Conservation (phyloP, 306 rosid species). For the Trifolium fragiferum region DNA sequence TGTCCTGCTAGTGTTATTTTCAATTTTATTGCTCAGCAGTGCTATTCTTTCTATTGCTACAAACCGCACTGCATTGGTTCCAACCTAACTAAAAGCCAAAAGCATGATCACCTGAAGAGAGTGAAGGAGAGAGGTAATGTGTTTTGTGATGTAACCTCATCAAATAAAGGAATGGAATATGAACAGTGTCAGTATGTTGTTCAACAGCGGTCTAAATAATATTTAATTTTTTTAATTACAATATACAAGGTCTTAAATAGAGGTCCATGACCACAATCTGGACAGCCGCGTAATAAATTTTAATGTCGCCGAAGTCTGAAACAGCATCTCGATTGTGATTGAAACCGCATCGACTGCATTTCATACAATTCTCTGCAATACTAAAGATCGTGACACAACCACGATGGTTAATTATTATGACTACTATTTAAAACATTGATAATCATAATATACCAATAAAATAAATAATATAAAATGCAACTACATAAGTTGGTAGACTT, state of each 20-base stretch:
- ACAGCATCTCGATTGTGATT: not conserved
- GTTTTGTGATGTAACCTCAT: not conserved
- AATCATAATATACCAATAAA: no score
- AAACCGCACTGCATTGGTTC: not conserved
- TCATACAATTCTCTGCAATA: no score
- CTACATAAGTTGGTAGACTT: not conserved
- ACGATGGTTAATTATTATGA: no score
- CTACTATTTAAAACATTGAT: no score
- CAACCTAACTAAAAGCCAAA: not conserved
- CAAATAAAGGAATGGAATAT: not conserved
- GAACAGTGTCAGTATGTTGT: not conserved
- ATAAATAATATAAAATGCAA: not conserved
- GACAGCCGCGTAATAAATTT: not conserved
- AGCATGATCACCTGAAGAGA: not conserved
- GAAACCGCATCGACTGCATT: no score
- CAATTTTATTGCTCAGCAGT: not conserved
- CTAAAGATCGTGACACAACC: no score
- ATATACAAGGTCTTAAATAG: not conserved
- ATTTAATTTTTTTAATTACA: not conserved
- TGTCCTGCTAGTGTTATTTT: slow-evolving; percentile 1
- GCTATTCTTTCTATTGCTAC: not conserved
- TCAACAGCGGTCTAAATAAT: not conserved
- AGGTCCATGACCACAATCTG: not conserved
- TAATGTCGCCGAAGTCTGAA: not conserved
- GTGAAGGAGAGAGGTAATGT: not conserved